These are phyloP conservation scores for Tagetes patula DNA, from an alignment of 129 eudicot genomes.

Conservation along the genomic window DNA sequence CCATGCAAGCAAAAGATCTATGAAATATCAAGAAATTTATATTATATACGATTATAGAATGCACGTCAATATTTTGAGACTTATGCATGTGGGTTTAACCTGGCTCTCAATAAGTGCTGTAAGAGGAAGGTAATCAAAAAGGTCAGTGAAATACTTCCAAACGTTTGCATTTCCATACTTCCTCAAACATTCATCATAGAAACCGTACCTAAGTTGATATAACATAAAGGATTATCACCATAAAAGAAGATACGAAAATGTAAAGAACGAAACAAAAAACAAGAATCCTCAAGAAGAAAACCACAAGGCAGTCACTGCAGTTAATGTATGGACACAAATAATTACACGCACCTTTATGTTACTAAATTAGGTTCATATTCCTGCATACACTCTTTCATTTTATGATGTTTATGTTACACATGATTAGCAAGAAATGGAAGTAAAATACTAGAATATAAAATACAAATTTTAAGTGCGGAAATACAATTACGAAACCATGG, in stretches of 20 bases:
- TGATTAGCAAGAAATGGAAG: neutral
- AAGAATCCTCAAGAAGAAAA: neutral
- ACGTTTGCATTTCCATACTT: too few relatives aligned
- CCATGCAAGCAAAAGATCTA: conserved; percentile 27
- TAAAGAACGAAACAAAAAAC: neutral
- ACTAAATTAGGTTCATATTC: conserved; percentile 1
- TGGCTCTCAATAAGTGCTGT: neutral
- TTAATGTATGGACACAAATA: neutral
- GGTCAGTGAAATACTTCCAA: too few relatives aligned
- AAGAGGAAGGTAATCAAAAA: too few relatives aligned
- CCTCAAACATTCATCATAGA: conserved; percentile 38
- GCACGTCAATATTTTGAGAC: neutral
- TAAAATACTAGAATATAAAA: neutral
- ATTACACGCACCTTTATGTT: neutral
- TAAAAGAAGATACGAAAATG: neutral
- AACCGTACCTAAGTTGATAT: conserved; percentile 64
- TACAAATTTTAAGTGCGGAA: neutral
- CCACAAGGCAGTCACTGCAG: neutral
- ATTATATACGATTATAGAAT: neutral
- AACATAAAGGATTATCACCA: conserved; percentile 16
- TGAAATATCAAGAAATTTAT: conserved; percentile 39
- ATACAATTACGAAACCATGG: neutral
- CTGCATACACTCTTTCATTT: too few relatives aligned
- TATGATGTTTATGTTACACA: too few relatives aligned
- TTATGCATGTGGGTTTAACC: neutral